Evolutionary conservation across 257 asterid species (phyloP), one percentile per base, ranked within the genome.

Genomic region (Solanum ahanhuiri): DNA sequence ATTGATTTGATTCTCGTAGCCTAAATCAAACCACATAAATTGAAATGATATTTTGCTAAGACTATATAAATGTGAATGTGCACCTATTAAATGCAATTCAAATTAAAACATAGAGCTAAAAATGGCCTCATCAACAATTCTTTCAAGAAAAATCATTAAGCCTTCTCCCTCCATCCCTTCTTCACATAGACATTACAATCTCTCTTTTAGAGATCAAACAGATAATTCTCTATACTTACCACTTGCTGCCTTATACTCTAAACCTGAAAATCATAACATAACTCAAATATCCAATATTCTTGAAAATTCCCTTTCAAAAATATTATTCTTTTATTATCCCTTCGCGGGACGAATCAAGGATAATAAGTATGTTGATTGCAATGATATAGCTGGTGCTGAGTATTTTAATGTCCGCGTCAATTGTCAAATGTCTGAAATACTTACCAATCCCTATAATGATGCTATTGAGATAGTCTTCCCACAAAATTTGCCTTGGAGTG

Each of bases 181-280:
- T 69, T 30, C 41, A 6, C 76, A 14, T 31, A 69, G 76, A 69
- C 76, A 6, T 31, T 37, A 30, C 23, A 69, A 69, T 30, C n/a
- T 69, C 41, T 30, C 76, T 2, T 69, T 69, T 7, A 69, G 2
- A 12, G 39, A 69, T 31, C 18, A 69, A 37, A 15, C 4, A 69
- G 5, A 3, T 31, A 5, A 1, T 30, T 0, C n/a, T 30, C 0
- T 0, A 31, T 69, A 69, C 12, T 2, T 3, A 15, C 39, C 76
- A 14, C 3, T 69, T 1, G 76, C 12, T 22, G 4, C 12, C 18
- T 25, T 66, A 2, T 69, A 69, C 23, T 31, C 76, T 14, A 69
- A 14, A 69, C 41, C 41, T 25, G 5, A 15, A 30, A 30, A 15
- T 69, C 9, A 7, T 7, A 54, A 0, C 12, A 69, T 69, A 60